phyloP scores from a whole-genome alignment of 129 eudicot genomes.

The Kitagawia praeruptora region DNA sequence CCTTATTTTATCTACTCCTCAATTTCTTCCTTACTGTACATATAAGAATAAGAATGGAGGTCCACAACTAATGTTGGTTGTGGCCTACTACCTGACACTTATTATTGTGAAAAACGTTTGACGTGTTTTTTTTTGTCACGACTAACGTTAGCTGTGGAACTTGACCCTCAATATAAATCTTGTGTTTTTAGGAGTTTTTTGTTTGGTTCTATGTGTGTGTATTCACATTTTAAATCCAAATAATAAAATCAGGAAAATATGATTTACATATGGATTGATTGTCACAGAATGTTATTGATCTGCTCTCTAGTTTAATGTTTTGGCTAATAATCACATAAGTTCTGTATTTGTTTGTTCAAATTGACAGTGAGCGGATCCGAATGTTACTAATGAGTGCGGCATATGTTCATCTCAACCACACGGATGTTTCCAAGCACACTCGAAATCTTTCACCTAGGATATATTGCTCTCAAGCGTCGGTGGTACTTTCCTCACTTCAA shows the following conservation, averaged over 20 bases:
- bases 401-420: conserved; percentile 74
- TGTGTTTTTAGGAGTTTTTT: too few species aligned
- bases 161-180: too few species aligned
- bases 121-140: neutral
- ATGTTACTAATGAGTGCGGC: conserved; percentile 80
- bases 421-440: conserved; percentile 73
- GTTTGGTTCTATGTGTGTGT: too few species aligned
- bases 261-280: neutral
- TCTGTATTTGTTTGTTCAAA: conserved; percentile 2
- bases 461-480: conserved; percentile 86
- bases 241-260: neutral
- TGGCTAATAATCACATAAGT: too few species aligned
- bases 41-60: too few species aligned
- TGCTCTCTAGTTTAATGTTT: neutral
- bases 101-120: too few species aligned
- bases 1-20: too few species aligned
- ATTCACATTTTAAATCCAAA: neutral
- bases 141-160: too few species aligned
- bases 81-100: too few species aligned
- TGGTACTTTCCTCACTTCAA: conserved; percentile 32
- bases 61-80: too few species aligned
- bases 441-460: conserved; percentile 77
- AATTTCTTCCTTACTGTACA: too few species aligned
- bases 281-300: neutral
- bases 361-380: conserved; percentile 73